Evolutionary conservation across 2,329 filamentous ascomycete genomes (phyloP), one percentile per base, ranked within the genome.

Genomic region (Grosmannia penicillata): DNA sequence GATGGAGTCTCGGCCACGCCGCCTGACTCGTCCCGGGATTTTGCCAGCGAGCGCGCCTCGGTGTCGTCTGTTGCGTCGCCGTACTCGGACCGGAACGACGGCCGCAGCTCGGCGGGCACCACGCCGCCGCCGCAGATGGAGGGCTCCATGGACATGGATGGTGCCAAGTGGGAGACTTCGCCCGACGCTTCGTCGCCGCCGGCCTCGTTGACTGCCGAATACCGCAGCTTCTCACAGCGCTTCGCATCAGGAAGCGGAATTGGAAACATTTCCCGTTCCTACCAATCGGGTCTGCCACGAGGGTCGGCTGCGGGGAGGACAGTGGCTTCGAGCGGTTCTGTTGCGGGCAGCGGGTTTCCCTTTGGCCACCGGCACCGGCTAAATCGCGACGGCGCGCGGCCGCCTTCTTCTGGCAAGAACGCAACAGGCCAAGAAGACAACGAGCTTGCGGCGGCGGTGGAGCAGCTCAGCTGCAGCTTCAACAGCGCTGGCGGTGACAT

Each of bases 401-500:
- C 34, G 18, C 29, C 72, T 25, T 93, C 86, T 2, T 86, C 84
- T 6, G 84, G 86, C 27, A 75, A 73, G 48, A 83, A 79, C 53
- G 65, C 68, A 37, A 78, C 76, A 8, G 80, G 84, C 40, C 77
- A 89, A 50, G 85, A 93, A 46, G 87, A 93, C 53, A 80, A 77
- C 33, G 84, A 93, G 47, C 69, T 96, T 42, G 89, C 86, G 17
- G 87, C 87, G 13, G 87, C 89, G 4, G 84, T 95, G 36, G 84
- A 91, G 49, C 67, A 94, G 47, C 75, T 94, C 45, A 89, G 82
- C 59, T 93, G 85, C 68, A 93, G 85, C 57, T 91, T 93, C 56
- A 78, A 79, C 47, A 95, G 86, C 56, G 72, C 68, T 49, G 68
- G 57, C 34, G 77, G 82, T 43, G 39, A 45, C 6, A 4, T 35